Conservation (phyloP, 306 rosid genomes). For the Prunus kanzakura region DNA sequence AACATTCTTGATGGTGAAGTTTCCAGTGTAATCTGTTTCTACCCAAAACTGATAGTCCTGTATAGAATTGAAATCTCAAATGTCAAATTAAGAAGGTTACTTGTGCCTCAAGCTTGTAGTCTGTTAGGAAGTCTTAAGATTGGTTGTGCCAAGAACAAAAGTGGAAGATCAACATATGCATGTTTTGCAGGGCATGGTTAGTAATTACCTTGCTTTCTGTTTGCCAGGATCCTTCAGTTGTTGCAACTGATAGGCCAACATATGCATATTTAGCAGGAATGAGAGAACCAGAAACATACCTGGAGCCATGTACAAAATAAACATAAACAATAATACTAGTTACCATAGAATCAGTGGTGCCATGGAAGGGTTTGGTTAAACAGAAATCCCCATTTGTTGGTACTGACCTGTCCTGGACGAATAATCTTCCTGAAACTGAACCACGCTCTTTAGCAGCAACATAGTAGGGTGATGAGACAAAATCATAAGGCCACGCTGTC, state of each 20-base stretch:
- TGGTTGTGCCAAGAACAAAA: neutral
- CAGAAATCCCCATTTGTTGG: neutral
- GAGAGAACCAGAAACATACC: slow-evolving; percentile 34
- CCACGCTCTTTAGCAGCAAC: slow-evolving; percentile 37
- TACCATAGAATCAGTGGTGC: neutral
- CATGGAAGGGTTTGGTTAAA: neutral
- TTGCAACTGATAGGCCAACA: slow-evolving; percentile 43
- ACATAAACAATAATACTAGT: neutral
- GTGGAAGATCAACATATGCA: too few species aligned
- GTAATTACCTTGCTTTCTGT: slow-evolving; percentile 39
- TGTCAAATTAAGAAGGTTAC: neutral
- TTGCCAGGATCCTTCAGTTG: slow-evolving; percentile 43
- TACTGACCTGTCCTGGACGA: slow-evolving; percentile 33
- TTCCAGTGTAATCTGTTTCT: slow-evolving; percentile 34
- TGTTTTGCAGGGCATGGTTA: neutral
- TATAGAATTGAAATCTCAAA: neutral
- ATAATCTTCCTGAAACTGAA: slow-evolving; percentile 33
- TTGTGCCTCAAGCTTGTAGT: neutral
- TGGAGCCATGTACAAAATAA: slow-evolving; percentile 11
- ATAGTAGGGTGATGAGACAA: slow-evolving; percentile 34
- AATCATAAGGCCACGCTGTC: slow-evolving; percentile 40
- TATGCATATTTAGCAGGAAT: slow-evolving; percentile 33
- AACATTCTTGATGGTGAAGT: slow-evolving; percentile 39
- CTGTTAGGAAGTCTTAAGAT: neutral
- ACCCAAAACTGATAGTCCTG: slow-evolving; percentile 48